Evolutionary conservation across 768 basidiomycete species (phyloP).

Genomic region (Russula olivacea): DNA sequence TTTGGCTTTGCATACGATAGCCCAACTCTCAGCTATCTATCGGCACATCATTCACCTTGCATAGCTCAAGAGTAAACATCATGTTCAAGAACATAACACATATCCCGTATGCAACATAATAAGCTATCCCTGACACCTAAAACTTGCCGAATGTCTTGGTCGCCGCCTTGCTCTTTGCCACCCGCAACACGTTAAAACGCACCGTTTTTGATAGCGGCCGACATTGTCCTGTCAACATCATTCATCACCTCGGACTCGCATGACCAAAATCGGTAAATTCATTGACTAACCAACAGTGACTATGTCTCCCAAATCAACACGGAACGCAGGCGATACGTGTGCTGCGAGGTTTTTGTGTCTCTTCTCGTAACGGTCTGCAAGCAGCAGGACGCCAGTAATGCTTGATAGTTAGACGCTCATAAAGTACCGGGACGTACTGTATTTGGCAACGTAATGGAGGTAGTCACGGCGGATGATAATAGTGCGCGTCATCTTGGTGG

Average conservation of each 20-base stretch:
- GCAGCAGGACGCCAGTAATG: slow-evolving; percentile 3
- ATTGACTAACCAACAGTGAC: slow-evolving; percentile 84
- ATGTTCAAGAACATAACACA: slow-evolving; percentile 31
- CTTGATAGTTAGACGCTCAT: neutral
- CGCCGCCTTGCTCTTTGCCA: slow-evolving; percentile 87
- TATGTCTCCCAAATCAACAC: slow-evolving; percentile 87
- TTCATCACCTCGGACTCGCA: slow-evolving; percentile 5
- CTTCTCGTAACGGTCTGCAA: slow-evolving; percentile 92
- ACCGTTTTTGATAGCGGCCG: slow-evolving; percentile 98
- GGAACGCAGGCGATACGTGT: slow-evolving; percentile 98
- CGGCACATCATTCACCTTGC: neutral
- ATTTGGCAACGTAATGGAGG: slow-evolving; percentile 97
- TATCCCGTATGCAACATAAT: slow-evolving; percentile 27
- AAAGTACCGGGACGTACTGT: slow-evolving; percentile 55
- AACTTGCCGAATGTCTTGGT: slow-evolving; percentile 95
- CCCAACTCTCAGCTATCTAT: neutral
- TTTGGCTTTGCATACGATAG: slow-evolving; percentile 10
- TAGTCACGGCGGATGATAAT: slow-evolving; percentile 94
- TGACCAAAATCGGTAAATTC: neutral
- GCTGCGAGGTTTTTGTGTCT: slow-evolving; percentile 98
- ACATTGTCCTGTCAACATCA: slow-evolving; percentile 72
- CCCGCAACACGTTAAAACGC: slow-evolving; percentile 97
- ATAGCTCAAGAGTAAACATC: slow-evolving; percentile 25
- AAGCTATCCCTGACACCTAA: slow-evolving; percentile 35
- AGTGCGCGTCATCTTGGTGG: slow-evolving; percentile 99